phyloP scores from a whole-genome alignment of 805 yeast genomes.

The Pichia membranifaciens region DNA sequence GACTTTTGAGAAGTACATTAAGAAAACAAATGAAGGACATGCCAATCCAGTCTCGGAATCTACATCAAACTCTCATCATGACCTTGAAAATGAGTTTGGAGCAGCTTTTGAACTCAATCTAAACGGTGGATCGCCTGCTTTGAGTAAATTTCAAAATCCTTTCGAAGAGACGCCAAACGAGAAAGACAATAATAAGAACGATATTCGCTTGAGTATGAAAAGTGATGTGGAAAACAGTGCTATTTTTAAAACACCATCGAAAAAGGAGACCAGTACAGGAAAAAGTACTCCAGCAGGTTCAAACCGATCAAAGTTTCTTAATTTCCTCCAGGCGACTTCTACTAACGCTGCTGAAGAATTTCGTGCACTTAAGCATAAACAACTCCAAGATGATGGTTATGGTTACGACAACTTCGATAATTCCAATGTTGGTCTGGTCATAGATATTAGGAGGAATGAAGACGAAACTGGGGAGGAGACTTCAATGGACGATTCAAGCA shows the following conservation, averaged over 20 bases:
- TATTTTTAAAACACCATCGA: slow-evolving; percentile 7
- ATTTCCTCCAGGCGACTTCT: not conserved
- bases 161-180: not conserved
- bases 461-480: slow-evolving; percentile 10
- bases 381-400: not conserved
- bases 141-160: not conserved
- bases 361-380: slow-evolving; percentile 19
- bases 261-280: not conserved
- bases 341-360: slow-evolving; percentile 21
- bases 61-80: not conserved
- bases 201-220: not conserved
- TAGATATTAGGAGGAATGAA: slow-evolving; percentile 16
- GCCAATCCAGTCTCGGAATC: not conserved
- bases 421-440: slow-evolving; percentile 22
- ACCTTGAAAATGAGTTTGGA: slow-evolving; percentile 13
- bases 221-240: not conserved
- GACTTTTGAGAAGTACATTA: slow-evolving; percentile 10
- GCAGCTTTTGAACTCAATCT: not conserved
- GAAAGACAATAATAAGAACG: not conserved
- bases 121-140: not conserved
- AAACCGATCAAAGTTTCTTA: not conserved
- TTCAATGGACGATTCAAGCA: slow-evolving; percentile 20
- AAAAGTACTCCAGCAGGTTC: not conserved
- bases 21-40: not conserved
- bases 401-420: slow-evolving; percentile 15